Evolutionary conservation across 169 alveolate species (phyloP).

Genomic region (Plasmodium fragile): DNA sequence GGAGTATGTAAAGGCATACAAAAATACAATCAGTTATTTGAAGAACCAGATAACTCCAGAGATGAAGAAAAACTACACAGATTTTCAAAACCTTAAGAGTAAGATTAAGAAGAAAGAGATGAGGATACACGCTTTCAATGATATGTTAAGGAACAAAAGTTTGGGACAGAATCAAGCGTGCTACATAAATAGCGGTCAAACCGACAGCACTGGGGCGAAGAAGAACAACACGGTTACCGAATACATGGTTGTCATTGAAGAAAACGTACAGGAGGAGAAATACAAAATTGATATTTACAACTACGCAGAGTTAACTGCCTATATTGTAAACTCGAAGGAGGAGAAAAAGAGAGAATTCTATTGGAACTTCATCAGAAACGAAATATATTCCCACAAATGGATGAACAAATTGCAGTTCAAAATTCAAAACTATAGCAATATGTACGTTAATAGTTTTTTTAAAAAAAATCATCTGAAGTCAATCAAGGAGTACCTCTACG

Average conservation of each 20-base stretch:
- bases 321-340: slow-evolving; percentile 63
- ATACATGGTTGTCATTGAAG: slow-evolving; percentile 71
- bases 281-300: slow-evolving; percentile 56
- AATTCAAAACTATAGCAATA: slow-evolving; percentile 49
- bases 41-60: slow-evolving; percentile 36
- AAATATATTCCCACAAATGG: slow-evolving; percentile 74
- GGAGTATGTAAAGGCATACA: slow-evolving; percentile 69
- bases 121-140: not conserved
- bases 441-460: slow-evolving; percentile 47
- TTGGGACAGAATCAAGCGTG: not conserved
- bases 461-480: slow-evolving; percentile 30
- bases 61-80: slow-evolving; percentile 25
- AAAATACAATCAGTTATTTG: slow-evolving; percentile 50
- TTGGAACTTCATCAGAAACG: slow-evolving; percentile 58
- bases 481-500: slow-evolving; percentile 29
- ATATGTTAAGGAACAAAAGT: not conserved
- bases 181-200: slow-evolving; percentile 35
- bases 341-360: slow-evolving; percentile 75
- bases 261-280: slow-evolving; percentile 44
- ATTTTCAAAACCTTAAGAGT: slow-evolving; percentile 9
- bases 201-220: not conserved
- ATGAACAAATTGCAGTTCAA: slow-evolving; percentile 58
- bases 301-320: slow-evolving; percentile 58
- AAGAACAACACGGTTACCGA: slow-evolving; percentile 31
- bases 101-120: not conserved